Conservation (phyloP, 352 stramenopile genomes). For the Blastocystis sp. region DNA sequence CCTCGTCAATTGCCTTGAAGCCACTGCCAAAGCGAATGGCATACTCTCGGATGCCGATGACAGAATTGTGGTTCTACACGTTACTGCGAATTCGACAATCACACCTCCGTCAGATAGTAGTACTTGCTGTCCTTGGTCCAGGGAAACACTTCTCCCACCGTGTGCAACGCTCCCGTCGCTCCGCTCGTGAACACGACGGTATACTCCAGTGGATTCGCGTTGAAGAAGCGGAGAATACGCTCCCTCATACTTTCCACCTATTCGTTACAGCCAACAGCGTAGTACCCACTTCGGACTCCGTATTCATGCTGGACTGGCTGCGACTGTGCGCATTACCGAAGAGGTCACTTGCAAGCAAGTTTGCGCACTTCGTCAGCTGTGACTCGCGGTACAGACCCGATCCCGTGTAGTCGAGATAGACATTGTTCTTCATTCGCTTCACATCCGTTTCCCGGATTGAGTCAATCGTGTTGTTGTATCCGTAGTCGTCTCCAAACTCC, state of each 20-base stretch:
- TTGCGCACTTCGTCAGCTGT: conserved; percentile 26
- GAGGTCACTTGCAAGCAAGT: background rate
- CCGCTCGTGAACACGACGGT: conserved; percentile 62
- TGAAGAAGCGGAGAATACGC: conserved; percentile 48
- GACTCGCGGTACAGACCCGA: conserved; percentile 59
- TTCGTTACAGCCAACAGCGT: background rate
- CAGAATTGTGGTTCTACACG: conserved; percentile 75
- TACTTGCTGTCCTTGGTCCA: conserved; percentile 73
- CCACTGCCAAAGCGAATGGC: conserved; percentile 72
- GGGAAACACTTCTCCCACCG: conserved; percentile 56
- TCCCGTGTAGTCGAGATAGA: conserved; percentile 67
- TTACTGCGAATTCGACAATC: background rate
- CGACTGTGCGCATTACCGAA: conserved; percentile 64
- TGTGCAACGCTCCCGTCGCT: conserved; percentile 56
- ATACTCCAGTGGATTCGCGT: conserved; percentile 35
- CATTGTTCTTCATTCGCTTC: conserved; percentile 4
- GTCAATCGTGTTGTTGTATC: conserved; percentile 49
- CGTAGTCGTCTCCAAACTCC: conserved; percentile 45
- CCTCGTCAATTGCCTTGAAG: conserved; percentile 71
- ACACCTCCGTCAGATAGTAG: conserved; percentile 74
- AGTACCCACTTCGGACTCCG: conserved; percentile 30
- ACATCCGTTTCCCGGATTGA: conserved; percentile 46
- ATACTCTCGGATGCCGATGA: conserved; percentile 76
- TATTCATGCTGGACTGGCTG: conserved; percentile 53
- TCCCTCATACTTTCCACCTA: conserved; percentile 44